Evolutionary conservation across 1,139 yeast species (phyloP), one percentile per base, ranked within the genome.

Genomic region (Candida sanyaensis): DNA sequence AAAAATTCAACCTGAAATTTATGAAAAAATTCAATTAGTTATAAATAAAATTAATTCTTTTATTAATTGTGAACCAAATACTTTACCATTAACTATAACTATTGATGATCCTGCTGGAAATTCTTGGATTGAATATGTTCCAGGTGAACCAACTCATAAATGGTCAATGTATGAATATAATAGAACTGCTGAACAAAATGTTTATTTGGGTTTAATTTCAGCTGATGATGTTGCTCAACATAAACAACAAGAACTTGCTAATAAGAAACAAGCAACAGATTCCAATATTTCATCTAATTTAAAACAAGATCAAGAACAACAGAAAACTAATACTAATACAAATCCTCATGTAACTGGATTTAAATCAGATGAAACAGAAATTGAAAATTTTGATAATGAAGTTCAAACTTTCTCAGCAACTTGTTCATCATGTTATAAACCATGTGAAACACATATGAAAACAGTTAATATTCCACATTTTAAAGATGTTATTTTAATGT

Each of bases 91-190:
- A 53, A 88, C 96, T 0, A 79, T 95, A 45, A 75, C 81, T 13
- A 71, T 91, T 17, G 97, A 92, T 65, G 99, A 93, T 68, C 98
- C 99, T 31, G 82, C 97, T 0, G 99, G 99, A 21, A 93, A 95
- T 70, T 92, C 98, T 1, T 95, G 97, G 96, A 85, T 95, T 48
- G 97, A 91, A 64, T 91, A 80, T 63, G 69, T 81, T 50, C 98
- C 98, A 21, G 92, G 88, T 48, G 97, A 92, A 64, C 79, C 96
- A 10, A 74, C 88, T 46, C 96, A 90, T 68, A 90, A 91, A 64
- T 92, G 98, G 97, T 80, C 96, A 28, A 87, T 84, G 70, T 76
- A 78, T 41, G 95, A 91, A 59, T 93, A 93, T 66, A 71, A 80
- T 59, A 81, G 99, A 70, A 81, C 96, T 4, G 90, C 90, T 37